Base-by-base conservation (phyloP, 257 asterid species). In the Thymus quinquecostatus region DNA sequence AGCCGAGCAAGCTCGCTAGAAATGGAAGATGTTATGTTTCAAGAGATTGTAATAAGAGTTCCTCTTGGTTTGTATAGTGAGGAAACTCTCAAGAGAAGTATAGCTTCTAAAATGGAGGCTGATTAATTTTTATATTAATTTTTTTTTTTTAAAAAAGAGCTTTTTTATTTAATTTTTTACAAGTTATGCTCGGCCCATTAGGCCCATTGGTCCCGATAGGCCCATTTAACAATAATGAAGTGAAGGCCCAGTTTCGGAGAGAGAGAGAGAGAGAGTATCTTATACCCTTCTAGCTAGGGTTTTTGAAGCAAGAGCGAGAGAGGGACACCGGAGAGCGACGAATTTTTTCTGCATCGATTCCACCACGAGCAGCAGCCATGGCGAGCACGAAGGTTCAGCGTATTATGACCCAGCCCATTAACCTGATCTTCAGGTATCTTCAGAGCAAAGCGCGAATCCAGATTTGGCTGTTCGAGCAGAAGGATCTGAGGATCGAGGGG, bases 381-480 rank as follows among this genome's bases (percentile, higher is more conserved):
- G 88, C 88, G 76, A 83, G 85, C 80, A 81, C 88, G 21, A 83
- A 81, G 60, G 88, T 83, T 40, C 88, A 83, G 75, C 79, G 85
- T 14, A 83, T 83, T 43, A 83, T 83, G 88, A 83, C 88, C 82
- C 88, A 83, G 12, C 88, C 88, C 60, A 83, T 83, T 33, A 86
- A 86, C 80, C 82, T 86, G 68, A 83, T 86, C 74, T 86, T 86
- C 82, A 86, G 91, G 83, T 86, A 83, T 78, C 91, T 86, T 49
- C 88, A 86, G 78, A 84, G 91, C 82, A 86, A 86, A 68, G 82
- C 88, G 59, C 91, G 91, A 67, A 86, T 86, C 77, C 87, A 86
- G 81, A 86, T 86, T 70, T 86, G 91, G 89, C 87, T 86, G 71
- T 86, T 86, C 50, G 91, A 86, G 86, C 89, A 86, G 86, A 86